These are phyloP conservation scores for Lepidopterella palustris DNA, from an alignment of 495 filamentous ascomycete species.

Conservation along the genomic window DNA sequence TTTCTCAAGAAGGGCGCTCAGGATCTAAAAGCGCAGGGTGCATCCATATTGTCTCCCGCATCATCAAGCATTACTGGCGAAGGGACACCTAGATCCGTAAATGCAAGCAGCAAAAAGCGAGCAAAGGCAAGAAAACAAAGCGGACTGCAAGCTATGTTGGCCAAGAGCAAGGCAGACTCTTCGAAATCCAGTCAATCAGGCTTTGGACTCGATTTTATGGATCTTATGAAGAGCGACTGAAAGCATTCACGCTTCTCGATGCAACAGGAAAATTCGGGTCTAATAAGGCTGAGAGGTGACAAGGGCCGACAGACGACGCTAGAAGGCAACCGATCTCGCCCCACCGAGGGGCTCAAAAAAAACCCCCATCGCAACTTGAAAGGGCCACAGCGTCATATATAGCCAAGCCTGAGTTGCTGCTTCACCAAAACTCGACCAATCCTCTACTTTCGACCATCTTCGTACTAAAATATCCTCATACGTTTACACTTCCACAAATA, in stretches of 20 bases:
- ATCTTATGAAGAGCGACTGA: constrained; percentile 45
- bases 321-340: background rate
- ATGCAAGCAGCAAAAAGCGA: constrained; percentile 53
- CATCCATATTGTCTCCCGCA: background rate
- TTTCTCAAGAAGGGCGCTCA: background rate
- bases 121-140: constrained; percentile 54
- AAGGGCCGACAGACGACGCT: background rate
- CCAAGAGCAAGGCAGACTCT: constrained; percentile 43
- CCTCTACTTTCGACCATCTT: background rate
- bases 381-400: no score
- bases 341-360: constrained; percentile 2
- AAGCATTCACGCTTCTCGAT: background rate
- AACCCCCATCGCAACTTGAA: no score
- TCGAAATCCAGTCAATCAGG: constrained; percentile 1
- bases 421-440: background rate
- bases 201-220: constrained; percentile 49
- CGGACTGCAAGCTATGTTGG: constrained; percentile 52
- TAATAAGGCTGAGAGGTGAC: background rate
- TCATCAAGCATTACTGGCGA: background rate
- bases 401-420: no score
- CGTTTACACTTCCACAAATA: background rate
- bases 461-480: background rate
- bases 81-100: constrained; percentile 32
- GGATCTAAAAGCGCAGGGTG: background rate
- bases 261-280: background rate